A percentile compares a stretch with the other conserved stretches of the same genome.
Conservation (phyloP, 169 alveolate species). For the Perkinsus olseni region DNA sequence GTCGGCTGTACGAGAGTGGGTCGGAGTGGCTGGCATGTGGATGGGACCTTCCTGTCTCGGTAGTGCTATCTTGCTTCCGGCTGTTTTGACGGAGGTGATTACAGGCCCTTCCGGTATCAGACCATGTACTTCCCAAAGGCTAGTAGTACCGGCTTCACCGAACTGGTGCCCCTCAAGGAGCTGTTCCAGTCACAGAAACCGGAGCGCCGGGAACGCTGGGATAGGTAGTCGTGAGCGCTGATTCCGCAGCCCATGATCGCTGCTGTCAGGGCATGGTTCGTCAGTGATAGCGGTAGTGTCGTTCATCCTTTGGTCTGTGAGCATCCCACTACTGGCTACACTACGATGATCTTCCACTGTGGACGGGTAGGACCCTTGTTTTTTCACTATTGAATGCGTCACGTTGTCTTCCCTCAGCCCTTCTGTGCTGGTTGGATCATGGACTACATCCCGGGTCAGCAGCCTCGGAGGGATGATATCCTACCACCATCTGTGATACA, state of each 20-base stretch:
- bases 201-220: background rate
- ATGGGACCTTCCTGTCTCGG: background rate
- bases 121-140: slow-evolving; percentile 6
- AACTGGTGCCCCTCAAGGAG: background rate
- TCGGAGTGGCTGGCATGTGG: slow-evolving; percentile 10
- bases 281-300: background rate
- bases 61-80: background rate
- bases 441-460: background rate
- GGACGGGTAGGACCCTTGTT: background rate
- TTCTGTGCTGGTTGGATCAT: slow-evolving; percentile 5
- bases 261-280: background rate
- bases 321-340: background rate
- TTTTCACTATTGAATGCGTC: background rate
- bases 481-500: background rate
- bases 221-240: background rate
- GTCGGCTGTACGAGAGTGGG: slow-evolving; percentile 14
- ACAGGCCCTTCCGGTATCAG: slow-evolving; percentile 10
- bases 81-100: background rate
- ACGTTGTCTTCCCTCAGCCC: background rate
- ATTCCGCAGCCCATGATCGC: background rate
- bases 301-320: slow-evolving; percentile 8
- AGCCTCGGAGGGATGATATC: background rate
- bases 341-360: slow-evolving; percentile 10
- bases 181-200: background rate
- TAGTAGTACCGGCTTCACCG: background rate